phyloP scores from a whole-genome alignment of 2,329 filamentous ascomycete genomes.

The Sclerotinia subarctica region DNA sequence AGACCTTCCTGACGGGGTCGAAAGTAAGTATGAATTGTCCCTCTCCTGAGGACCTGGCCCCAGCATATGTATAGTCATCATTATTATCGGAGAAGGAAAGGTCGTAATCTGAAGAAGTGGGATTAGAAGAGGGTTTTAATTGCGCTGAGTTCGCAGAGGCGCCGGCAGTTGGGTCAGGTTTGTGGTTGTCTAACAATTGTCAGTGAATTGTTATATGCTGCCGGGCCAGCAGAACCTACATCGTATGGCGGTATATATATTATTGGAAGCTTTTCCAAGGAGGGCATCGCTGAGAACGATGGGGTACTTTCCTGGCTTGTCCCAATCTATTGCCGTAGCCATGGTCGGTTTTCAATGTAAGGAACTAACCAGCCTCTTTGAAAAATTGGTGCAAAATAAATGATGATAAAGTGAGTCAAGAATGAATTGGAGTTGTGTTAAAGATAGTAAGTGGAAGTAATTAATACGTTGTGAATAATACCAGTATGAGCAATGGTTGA shows the following conservation, averaged over 20 bases:
- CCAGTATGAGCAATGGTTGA: no score
- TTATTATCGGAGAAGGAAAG: conserved; percentile 51
- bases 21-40: conserved; percentile 69
- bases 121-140: conserved; percentile 47
- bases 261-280: conserved; percentile 53
- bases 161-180: conserved; percentile 51
- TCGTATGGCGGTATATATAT: conserved; percentile 58
- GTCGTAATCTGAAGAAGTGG: conserved; percentile 43
- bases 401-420: not conserved
- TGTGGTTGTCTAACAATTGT: conserved; percentile 56
- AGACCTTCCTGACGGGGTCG: conserved; percentile 69
- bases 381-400: not conserved
- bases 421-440: not conserved
- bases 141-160: conserved; percentile 45
- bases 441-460: not conserved
- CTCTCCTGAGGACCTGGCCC: conserved; percentile 54
- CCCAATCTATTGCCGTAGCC: conserved; percentile 50
- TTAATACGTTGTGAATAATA: not conserved
- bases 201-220: conserved; percentile 19
- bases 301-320: conserved; percentile 59
- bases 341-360: conserved; percentile 14
- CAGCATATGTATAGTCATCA: conserved; percentile 58
- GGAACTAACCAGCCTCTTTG: no score
- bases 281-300: conserved; percentile 62
- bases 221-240: conserved; percentile 45